Base-by-base conservation (phyloP, 805 yeast species). In the Phaffomyces antillensis region DNA sequence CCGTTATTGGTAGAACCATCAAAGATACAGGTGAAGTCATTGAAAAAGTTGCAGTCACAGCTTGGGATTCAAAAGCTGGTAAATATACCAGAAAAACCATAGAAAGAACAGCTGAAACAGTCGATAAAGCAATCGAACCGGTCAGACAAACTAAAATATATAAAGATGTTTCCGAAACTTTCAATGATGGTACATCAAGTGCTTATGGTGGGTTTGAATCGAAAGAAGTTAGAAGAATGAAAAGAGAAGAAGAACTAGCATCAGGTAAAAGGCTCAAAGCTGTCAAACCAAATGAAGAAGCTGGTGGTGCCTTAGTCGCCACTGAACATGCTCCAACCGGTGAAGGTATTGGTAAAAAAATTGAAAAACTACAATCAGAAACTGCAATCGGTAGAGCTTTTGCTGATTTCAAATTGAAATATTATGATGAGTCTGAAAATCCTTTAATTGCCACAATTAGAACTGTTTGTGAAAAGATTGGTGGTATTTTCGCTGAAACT, bases 31-130 rank as follows among this genome's bases (percentile, higher is more conserved):
- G 97, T n/a, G 87, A 85, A 56, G 91, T 81, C 35, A 88, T 93
- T 32, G 98, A 96, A 44, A 83, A 76, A 46, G 95, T 81, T 38
- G 98, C 96, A 5, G 72, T 76, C 35, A 83, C 82, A 48, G 96
- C 97, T 1, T 93, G 99, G 99, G 96, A 93, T 49, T 88, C 96
- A 1, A 86, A 93, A 23, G 86, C 91, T 37, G 93, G 96, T 49
- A 81, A 83, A 62, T 84, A 83, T 40, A 90, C 96, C n/a, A 77
- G 98, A 58, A 73, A 79, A 37, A 88, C 89, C 0, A 91, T 88
- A n/a, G 76, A 74, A 47, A 75, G 77, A 42, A 81, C 96, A 4
- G 96, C 95, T 2, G 87, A 86, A 44, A 80, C 75, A 13, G 82
- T 91, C n/a, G 93, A 87, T 57, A 87, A 85, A 64, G 78, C 76